These are phyloP conservation scores for Balakata baccata DNA, from an alignment of 345 rosid genomes.

Conservation along the genomic window DNA sequence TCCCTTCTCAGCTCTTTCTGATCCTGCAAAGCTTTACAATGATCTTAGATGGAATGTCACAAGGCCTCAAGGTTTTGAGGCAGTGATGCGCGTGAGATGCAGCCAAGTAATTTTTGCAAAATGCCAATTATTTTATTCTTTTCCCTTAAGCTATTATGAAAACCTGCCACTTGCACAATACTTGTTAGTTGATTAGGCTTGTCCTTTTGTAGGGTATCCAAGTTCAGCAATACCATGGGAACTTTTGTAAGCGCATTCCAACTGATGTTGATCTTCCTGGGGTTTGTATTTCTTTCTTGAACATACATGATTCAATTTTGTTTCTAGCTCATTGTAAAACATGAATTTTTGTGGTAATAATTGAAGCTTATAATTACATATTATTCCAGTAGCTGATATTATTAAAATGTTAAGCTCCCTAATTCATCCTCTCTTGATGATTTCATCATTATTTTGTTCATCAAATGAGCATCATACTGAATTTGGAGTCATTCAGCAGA, in stretches of 20 bases:
- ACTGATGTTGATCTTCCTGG: slow-evolving; percentile 91
- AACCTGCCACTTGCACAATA: neutral
- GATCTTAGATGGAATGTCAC: slow-evolving; percentile 98
- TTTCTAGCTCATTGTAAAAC: neutral
- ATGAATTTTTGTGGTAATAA: neutral
- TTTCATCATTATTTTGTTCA: neutral
- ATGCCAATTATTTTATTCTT: neutral
- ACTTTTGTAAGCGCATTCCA: slow-evolving; percentile 95
- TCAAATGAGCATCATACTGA: neutral
- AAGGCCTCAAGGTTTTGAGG: slow-evolving; percentile 98
- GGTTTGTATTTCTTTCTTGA: slow-evolving; percentile 48
- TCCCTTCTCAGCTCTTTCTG: slow-evolving; percentile 90
- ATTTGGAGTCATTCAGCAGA: neutral
- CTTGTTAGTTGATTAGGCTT: slow-evolving; percentile 1
- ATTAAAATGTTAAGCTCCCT: neutral
- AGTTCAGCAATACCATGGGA: slow-evolving; percentile 91
- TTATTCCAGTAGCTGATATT: neutral
- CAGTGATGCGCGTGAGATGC: slow-evolving; percentile 96
- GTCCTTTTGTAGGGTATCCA: slow-evolving; percentile 70
- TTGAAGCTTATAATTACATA: neutral
- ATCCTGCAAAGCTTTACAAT: slow-evolving; percentile 90
- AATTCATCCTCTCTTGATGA: neutral
- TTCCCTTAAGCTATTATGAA: neutral
- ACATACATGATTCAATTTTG: neutral
- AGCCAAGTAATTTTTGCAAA: slow-evolving; percentile 57